These are phyloP conservation scores for Geosmithia morbida DNA, from an alignment of 2,329 filamentous ascomycete genomes.

Conservation along the genomic window DNA sequence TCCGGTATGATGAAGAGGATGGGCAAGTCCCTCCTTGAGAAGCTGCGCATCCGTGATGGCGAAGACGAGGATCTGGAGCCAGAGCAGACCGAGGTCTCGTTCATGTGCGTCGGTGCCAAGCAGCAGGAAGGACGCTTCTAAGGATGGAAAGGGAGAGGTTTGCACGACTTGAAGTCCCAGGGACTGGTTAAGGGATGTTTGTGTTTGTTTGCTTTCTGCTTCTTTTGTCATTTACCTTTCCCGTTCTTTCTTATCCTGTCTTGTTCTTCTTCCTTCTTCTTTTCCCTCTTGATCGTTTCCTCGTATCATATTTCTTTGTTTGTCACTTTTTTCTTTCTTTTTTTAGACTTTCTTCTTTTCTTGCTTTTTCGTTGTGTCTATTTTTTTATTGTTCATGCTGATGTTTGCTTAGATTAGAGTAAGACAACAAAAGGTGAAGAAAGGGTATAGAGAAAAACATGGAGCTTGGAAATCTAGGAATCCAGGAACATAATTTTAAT, in stretches of 20 bases:
- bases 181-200: not conserved
- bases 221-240: not conserved
- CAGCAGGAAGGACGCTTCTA: not conserved
- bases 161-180: not conserved
- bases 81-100: not conserved
- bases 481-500: too few species aligned
- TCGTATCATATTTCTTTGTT: not conserved
- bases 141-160: not conserved
- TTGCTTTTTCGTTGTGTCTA: too few species aligned
- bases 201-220: not conserved
- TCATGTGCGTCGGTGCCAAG: not conserved
- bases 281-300: not conserved
- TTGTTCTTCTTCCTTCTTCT: not conserved
- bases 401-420: not conserved
- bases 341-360: too few species aligned
- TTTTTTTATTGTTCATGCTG: not conserved
- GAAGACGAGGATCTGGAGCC: not conserved
- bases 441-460: not conserved
- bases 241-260: not conserved
- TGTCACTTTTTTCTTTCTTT: too few species aligned
- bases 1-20: not conserved
- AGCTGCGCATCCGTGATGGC: not conserved
- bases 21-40: not conserved
- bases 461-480: too few species aligned
- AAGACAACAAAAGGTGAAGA: not conserved